phyloP scores from a whole-genome alignment of 2,329 filamentous ascomycete species.

The Raffaelea deltoideospora region DNA sequence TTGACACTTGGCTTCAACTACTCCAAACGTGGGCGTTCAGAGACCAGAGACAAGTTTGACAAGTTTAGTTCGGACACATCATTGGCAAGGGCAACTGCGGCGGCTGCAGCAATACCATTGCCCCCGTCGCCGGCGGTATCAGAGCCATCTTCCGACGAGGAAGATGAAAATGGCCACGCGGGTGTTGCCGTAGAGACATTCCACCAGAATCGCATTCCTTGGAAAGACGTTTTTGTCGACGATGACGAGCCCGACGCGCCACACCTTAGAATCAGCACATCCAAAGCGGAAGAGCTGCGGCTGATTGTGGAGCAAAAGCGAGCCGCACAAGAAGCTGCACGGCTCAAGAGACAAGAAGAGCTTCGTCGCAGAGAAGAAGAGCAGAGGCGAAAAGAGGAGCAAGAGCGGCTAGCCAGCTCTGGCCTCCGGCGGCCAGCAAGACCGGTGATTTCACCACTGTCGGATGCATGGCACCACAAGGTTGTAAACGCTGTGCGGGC shows the following conservation, averaged over 20 bases:
- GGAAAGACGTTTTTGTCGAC: constrained; percentile 3
- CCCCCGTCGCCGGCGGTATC: constrained; percentile 8
- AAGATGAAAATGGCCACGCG: neutral
- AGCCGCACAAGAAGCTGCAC: constrained; percentile 10
- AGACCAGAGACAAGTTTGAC: neutral
- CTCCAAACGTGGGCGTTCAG: neutral
- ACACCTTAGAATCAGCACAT: constrained; percentile 10
- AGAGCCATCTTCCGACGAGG: constrained; percentile 5
- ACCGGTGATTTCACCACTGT: constrained; percentile 16
- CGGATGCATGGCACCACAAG: constrained; percentile 20
- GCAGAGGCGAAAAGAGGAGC: constrained; percentile 10
- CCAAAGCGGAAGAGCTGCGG: constrained; percentile 13
- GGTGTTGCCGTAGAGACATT: neutral
- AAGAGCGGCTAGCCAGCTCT: constrained; percentile 7
- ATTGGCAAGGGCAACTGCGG: constrained; percentile 1
- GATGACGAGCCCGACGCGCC: constrained; percentile 3
- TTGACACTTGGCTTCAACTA: neutral
- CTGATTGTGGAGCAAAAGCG: constrained; percentile 7
- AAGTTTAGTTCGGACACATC: neutral
- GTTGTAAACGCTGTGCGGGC: constrained; percentile 22
- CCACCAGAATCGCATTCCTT: constrained; percentile 1
- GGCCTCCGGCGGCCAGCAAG: constrained; percentile 14
- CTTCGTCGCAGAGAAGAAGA: constrained; percentile 10
- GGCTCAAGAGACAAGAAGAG: constrained; percentile 10
- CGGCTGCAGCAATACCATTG: constrained; percentile 4